Evolutionary conservation across 768 basidiomycete species (phyloP), one percentile per base, ranked within the genome.

Genomic region (Gloeophyllum trabeum): DNA sequence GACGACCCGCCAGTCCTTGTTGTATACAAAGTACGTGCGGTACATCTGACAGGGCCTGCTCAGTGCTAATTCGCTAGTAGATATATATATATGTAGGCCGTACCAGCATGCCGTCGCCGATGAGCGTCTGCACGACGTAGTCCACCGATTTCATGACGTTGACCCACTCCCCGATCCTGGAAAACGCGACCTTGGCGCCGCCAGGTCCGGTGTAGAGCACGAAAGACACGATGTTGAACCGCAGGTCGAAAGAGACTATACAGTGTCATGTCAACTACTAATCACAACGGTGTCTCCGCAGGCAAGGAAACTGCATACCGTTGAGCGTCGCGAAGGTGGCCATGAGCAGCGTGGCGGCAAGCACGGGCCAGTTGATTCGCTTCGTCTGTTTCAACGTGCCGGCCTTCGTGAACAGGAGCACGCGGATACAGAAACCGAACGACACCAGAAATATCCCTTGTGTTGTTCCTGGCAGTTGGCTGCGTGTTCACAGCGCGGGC

Each of bases 61-160:
- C n/a, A n/a, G n/a, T n/a, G n/a, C n/a, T n/a, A n/a, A n/a, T n/a
- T n/a, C n/a, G n/a, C n/a, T n/a, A n/a, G n/a, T n/a, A n/a, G n/a
- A n/a, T n/a, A n/a, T n/a, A n/a, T n/a, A n/a, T n/a, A n/a, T n/a
- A n/a, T n/a, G n/a, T n/a, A n/a, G n/a, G n/a, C n/a, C 45, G 14
- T 46, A 70, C 70, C 43, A 71, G 49, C 22, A 71, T 66, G 30
- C 50, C 50, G 50, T 70, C 69, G 12, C 66, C 69, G 12, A 68
- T 53, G 42, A 66, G 60, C 1, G 66, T 69, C 50, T 70, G 67
- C 2, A 51, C 60, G 25, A 64, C 62, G 49, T 64, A 69, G 39
- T 57, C 54, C 1, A 46, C 63, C 53, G 66, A 62, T 47, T 63
- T 63, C 57, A 70, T 61, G 6, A 69, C 64, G 43, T 63, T 64